Evolutionary conservation across 129 eudicot species (phyloP), one percentile per base, ranked within the genome.

Genomic region (Centaurea solstitialis): DNA sequence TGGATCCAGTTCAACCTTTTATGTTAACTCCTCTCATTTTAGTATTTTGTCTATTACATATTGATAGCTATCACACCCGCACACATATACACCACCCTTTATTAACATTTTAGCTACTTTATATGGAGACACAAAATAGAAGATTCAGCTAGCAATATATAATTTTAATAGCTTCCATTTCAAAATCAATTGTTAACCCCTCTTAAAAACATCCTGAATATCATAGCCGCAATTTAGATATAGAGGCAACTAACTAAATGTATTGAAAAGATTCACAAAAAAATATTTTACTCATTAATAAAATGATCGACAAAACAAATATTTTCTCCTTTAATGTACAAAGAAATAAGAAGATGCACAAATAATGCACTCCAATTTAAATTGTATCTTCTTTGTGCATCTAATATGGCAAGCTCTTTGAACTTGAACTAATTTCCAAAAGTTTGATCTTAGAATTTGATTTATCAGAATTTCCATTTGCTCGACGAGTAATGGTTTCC

Each of bases 381-480:
- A 24, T 69, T 2, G 33, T 73, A 10, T 15, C 9, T 45, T 26
- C 28, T 45, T 73, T 40, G 22, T 68, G 22, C 53, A 33, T 72
- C 73, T 88, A 94, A 73, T 93, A 93, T 66, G 98, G 99, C 80
- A 96, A 89, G 84, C 99, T 96, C 89, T 93, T 93, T 80, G 98
- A 96, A 86, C 99, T 96, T 20, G 99, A 91, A 86, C 98, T 93
- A 76, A 91, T 70, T 7, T 84, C 91, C 88, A 96, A 89, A n/a
- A 88, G 80, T 87, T 91, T 96, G 6, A 90, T 82, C 75, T 88
- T 92, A 26, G 94, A 79, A 69, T 24, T 69, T 68, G 86, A 77
- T 57, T 57, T 57, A 68, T 81, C 87, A 13, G 78, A 81, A 38
- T 83, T 87, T 5, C 87, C 95, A 74, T 87, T 91, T 37, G 99